Percentiles rank a stretch among this genome's conserved stretches.
Evolutionary conservation across 2,329 filamentous ascomycete species (phyloP).

Genomic region (Paraphaeosphaeria minitans): DNA sequence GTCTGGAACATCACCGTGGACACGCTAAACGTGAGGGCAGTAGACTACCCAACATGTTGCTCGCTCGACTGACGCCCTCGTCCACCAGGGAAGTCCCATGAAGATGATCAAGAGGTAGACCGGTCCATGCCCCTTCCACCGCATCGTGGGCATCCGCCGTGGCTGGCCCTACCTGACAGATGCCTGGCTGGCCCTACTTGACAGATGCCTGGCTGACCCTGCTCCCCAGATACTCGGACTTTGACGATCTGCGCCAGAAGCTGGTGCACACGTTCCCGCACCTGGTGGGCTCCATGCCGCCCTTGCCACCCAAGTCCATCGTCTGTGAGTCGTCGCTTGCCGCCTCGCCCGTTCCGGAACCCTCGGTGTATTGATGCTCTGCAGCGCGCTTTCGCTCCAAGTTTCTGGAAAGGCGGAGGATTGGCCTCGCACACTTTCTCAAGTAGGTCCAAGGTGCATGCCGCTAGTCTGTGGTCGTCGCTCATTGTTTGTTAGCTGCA

Average conservation of each 20-base stretch:
- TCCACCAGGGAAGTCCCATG: conserved; percentile 59
- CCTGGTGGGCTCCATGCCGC: conserved; percentile 84
- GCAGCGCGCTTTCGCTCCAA: conserved; percentile 72
- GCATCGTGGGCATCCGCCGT: no score
- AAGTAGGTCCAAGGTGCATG: conserved; percentile 65
- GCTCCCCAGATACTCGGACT: conserved; percentile 78
- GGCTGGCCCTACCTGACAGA: no score
- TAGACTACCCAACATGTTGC: conserved; percentile 40
- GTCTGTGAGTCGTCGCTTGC: conserved; percentile 65
- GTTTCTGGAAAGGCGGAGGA: conserved; percentile 83
- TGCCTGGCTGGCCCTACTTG: not conserved
- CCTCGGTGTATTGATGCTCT: conserved; percentile 23
- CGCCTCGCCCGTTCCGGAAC: conserved; percentile 18
- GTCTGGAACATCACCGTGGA: conserved; percentile 92
- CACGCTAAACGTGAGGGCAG: conserved; percentile 71
- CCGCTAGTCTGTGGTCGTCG: conserved; percentile 34
- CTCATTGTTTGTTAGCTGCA: conserved; percentile 65
- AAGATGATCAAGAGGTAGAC: conserved; percentile 63
- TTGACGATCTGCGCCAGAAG: conserved; percentile 77
- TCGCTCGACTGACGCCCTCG: conserved; percentile 12
- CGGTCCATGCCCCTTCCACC: no score
- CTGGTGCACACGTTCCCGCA: conserved; percentile 82
- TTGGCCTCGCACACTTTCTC: conserved; percentile 87
- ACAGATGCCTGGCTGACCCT: conserved; percentile 4
- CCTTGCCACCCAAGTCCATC: conserved; percentile 86